A percentile compares a stretch with the other conserved stretches of the same genome.
phyloP scores from a whole-genome alignment of 192 early-diverging fungal species.

The Coemansia sp. region DNA sequence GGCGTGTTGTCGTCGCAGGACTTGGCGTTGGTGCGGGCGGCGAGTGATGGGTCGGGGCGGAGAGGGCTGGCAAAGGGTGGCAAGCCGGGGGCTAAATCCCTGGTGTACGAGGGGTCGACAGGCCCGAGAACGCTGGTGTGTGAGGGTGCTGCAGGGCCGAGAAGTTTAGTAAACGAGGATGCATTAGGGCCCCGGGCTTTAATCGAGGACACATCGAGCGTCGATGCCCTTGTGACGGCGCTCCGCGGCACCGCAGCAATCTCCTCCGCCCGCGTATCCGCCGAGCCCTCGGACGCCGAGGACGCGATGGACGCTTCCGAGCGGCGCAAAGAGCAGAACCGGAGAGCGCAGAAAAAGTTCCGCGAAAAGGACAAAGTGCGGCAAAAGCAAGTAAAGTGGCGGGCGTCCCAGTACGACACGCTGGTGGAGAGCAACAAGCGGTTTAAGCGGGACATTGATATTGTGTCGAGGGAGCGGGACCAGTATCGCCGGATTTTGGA shows the following conservation, averaged over 20 bases:
- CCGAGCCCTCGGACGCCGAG: conserved; percentile 19
- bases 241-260: conserved; percentile 42
- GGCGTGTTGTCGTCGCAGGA: conserved; percentile 43
- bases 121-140: too few species aligned
- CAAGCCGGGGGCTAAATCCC: too few species aligned
- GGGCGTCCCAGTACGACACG: conserved; percentile 51
- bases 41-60: neutral
- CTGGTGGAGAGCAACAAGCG: conserved; percentile 48
- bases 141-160: conserved; percentile 13
- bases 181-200: conserved; percentile 5
- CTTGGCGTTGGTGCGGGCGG: conserved; percentile 26
- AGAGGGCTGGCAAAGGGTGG: too few species aligned
- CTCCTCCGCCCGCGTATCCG: conserved; percentile 1
- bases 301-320: conserved; percentile 38
- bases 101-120: too few species aligned
- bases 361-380: conserved; percentile 55
- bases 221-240: conserved; percentile 36
- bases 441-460: conserved; percentile 50
- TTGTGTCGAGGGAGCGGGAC: conserved; percentile 38
- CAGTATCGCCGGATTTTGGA: conserved; percentile 43
- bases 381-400: conserved; percentile 55
- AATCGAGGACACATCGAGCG: conserved; percentile 22
- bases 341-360: conserved; percentile 55
- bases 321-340: conserved; percentile 53
- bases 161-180: conserved; percentile 8